A percentile compares a stretch with the other conserved stretches of the same genome.
phyloP scores from a whole-genome alignment of 129 eudicot species.

The Artemisia annua region DNA sequence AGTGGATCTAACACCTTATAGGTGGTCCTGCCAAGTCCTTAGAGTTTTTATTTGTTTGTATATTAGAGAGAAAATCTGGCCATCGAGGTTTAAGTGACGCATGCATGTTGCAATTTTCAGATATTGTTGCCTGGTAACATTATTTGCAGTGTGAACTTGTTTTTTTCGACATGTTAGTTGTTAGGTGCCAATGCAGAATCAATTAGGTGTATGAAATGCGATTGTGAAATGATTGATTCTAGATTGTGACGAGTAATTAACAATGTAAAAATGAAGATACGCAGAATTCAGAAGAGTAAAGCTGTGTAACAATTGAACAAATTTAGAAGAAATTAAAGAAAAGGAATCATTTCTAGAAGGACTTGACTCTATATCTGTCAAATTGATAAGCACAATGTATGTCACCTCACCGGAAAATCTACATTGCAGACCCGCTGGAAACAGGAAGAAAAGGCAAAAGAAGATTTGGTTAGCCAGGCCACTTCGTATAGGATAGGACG shows the following conservation, averaged over 20 bases:
- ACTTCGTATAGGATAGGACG: conserved; percentile 59
- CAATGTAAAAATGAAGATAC: not conserved
- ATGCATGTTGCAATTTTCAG: too few relatives aligned
- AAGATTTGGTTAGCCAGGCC: conserved; percentile 65
- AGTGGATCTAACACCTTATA: not conserved
- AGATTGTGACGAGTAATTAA: not conserved
- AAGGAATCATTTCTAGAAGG: not conserved
- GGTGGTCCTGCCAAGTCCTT: too few relatives aligned
- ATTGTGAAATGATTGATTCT: not conserved
- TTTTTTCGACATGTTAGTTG: not conserved
- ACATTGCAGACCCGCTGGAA: conserved; percentile 72
- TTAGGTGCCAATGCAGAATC: conserved; percentile 2
- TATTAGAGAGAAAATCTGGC: too few relatives aligned
- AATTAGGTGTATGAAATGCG: not conserved
- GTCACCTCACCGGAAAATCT: conserved; percentile 31
- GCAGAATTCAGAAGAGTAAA: not conserved
- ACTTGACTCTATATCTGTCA: not conserved
- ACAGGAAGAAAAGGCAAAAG: conserved; percentile 72
- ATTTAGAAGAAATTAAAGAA: not conserved
- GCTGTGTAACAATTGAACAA: not conserved
- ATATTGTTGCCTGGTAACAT: too few relatives aligned
- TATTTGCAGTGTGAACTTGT: too few relatives aligned
- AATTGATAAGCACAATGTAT: conserved; percentile 8
- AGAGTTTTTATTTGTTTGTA: too few relatives aligned
- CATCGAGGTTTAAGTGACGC: too few relatives aligned